Evolutionary conservation across 441 rosid species (phyloP).

Genomic region (Croton setiger): DNA sequence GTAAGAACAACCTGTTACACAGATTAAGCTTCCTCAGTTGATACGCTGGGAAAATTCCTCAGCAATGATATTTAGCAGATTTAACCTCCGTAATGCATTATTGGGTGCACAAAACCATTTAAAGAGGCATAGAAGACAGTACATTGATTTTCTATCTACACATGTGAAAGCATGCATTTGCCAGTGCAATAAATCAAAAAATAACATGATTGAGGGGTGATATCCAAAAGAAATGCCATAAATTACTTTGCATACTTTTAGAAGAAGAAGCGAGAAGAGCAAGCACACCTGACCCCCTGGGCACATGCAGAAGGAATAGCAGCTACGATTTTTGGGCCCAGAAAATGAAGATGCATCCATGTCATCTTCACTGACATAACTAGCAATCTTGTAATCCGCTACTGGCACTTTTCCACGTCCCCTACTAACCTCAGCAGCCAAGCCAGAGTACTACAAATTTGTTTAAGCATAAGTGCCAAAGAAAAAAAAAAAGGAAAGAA

Average conservation of each 20-base stretch:
- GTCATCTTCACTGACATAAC: constrained; percentile 42
- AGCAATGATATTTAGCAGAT: constrained; percentile 1
- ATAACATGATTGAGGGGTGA: not conserved
- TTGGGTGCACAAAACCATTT: not conserved
- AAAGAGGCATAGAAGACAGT: not conserved
- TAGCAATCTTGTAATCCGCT: constrained; percentile 88
- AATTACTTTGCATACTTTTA: not conserved
- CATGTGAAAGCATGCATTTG: not conserved
- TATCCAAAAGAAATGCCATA: not conserved
- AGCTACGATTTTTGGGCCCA: constrained; percentile 44
- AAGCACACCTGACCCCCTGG: constrained; percentile 92
- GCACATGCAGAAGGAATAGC: constrained; percentile 99
- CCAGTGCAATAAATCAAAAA: not conserved
- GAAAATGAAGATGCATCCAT: constrained; percentile 29
- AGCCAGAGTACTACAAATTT: constrained; percentile 59
- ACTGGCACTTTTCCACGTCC: constrained; percentile 94
- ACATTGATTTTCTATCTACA: not conserved
- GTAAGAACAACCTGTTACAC: constrained; percentile 84
- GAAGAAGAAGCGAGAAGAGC: constrained; percentile 7
- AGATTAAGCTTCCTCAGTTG: constrained; percentile 6
- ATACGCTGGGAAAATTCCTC: constrained; percentile 1
- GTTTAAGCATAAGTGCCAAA: constrained; percentile 6
- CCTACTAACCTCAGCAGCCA: constrained; percentile 60
- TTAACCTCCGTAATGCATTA: not conserved
- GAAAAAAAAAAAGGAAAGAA: not conserved